Percentiles rank a stretch among this genome's conserved stretches.
phyloP scores from a whole-genome alignment of 164 flowering plant genomes.

The Paratinospora sagittata region DNA sequence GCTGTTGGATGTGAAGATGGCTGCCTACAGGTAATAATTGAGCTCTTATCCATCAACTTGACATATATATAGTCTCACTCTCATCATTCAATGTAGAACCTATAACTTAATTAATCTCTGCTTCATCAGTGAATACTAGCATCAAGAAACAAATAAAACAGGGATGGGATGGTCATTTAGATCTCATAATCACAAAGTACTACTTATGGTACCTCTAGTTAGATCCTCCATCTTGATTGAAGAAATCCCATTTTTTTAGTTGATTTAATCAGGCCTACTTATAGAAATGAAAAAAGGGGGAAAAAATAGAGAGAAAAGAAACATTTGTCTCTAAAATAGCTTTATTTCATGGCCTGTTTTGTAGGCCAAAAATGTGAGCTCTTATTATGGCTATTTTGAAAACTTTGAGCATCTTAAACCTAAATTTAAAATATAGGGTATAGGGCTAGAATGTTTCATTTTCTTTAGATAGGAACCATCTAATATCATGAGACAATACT shows the following conservation, averaged over 20 bases:
- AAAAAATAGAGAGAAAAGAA: no score
- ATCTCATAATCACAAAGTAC: not conserved
- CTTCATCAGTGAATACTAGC: not conserved
- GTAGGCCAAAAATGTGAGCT: no score
- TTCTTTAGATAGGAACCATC: no score
- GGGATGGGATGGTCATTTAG: not conserved
- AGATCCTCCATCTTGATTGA: not conserved
- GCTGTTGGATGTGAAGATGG: conserved; percentile 99
- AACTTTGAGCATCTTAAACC: not conserved
- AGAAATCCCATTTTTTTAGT: not conserved
- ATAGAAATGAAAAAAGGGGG: not conserved
- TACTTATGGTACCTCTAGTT: not conserved
- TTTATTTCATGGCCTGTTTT: no score
- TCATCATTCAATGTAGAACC: not conserved
- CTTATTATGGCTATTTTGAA: not conserved
- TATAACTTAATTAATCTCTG: not conserved
- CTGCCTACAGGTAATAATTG: conserved; percentile 61
- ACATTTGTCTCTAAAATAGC: no score
- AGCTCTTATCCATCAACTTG: not conserved
- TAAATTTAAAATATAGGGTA: no score
- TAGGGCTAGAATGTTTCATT: no score
- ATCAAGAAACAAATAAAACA: not conserved
- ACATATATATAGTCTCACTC: not conserved
- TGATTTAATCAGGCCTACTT: not conserved
- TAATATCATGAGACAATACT: no score